These are phyloP conservation scores for Aspergillus fructus DNA, from an alignment of 2,329 filamentous ascomycete genomes.

Conservation along the genomic window DNA sequence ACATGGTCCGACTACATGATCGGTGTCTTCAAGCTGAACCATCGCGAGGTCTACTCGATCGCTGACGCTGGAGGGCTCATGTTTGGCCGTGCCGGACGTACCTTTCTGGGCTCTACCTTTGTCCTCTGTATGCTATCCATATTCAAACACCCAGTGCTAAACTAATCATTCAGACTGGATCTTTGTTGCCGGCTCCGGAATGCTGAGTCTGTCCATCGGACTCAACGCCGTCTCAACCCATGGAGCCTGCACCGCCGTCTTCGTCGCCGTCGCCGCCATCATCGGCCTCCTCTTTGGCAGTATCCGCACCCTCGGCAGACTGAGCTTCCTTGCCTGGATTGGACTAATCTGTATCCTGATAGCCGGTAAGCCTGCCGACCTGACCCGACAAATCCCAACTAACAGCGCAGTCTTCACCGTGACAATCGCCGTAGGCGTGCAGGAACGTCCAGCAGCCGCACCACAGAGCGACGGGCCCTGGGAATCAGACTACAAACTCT, in stretches of 20 bases:
- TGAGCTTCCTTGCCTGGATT: conserved; percentile 38
- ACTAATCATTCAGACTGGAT: conserved; percentile 23
- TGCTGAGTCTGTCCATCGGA: conserved; percentile 43
- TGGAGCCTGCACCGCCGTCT: conserved; percentile 30
- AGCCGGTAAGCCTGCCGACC: conserved; percentile 15
- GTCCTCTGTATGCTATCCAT: conserved; percentile 15
- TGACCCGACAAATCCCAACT: not conserved
- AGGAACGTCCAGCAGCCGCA: conserved; percentile 35
- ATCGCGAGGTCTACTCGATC: conserved; percentile 58
- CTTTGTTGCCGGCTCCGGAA: conserved; percentile 44
- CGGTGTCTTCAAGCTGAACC: conserved; percentile 52
- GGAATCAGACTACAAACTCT: conserved; percentile 29
- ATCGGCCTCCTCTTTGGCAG: conserved; percentile 27
- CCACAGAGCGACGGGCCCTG: conserved; percentile 27
- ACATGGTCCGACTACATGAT: conserved; percentile 53
- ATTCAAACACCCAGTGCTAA: not conserved
- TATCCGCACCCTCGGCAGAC: conserved; percentile 35
- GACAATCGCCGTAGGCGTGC: conserved; percentile 29
- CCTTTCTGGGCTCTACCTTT: conserved; percentile 39
- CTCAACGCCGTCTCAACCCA: conserved; percentile 44
- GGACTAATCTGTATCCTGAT: conserved; percentile 23
- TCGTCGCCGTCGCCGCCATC: conserved; percentile 24
- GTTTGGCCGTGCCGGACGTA: conserved; percentile 54
- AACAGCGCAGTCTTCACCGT: conserved; percentile 21
- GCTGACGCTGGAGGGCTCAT: conserved; percentile 56